Conservation (phyloP, 1,284 basidiomycete genomes). For the Tranzscheliella williamsii region DNA sequence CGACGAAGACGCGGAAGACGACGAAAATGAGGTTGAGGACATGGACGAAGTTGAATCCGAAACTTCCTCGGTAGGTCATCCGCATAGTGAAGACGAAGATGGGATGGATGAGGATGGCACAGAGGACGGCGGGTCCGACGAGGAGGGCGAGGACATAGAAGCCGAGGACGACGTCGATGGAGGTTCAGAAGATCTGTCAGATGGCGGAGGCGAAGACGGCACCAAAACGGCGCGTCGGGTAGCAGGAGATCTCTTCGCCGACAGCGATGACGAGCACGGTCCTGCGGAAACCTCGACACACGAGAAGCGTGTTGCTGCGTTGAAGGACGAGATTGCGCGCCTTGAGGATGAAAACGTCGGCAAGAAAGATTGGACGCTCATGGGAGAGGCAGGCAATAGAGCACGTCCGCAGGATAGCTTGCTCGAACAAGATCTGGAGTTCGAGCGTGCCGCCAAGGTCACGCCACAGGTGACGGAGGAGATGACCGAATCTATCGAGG, state of each 20-base stretch:
- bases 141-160: slow-evolving; percentile 47
- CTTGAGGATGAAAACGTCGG: slow-evolving; percentile 67
- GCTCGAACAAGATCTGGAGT: slow-evolving; percentile 91
- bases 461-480: slow-evolving; percentile 91
- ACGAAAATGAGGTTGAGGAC: slow-evolving; percentile 61
- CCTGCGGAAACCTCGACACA: slow-evolving; percentile 63
- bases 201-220: slow-evolving; percentile 49
- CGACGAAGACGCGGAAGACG: slow-evolving; percentile 13
- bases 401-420: slow-evolving; percentile 87
- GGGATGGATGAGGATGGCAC: slow-evolving; percentile 51
- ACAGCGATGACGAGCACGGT: slow-evolving; percentile 63
- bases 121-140: slow-evolving; percentile 39
- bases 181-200: slow-evolving; percentile 51
- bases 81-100: slow-evolving; percentile 48
- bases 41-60: slow-evolving; percentile 44
- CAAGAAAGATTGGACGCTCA: slow-evolving; percentile 82
- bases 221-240: slow-evolving; percentile 64
- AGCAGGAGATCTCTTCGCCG: slow-evolving; percentile 66
- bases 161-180: slow-evolving; percentile 27
- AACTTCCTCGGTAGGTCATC: slow-evolving; percentile 23
- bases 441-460: slow-evolving; percentile 82
- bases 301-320: slow-evolving; percentile 64
- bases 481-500: slow-evolving; percentile 79
- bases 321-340: slow-evolving; percentile 65
- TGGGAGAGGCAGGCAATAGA: slow-evolving; percentile 84